Evolutionary conservation across 2,329 filamentous ascomycete species (phyloP).

Genomic region (Apiospora rasikravindrae): DNA sequence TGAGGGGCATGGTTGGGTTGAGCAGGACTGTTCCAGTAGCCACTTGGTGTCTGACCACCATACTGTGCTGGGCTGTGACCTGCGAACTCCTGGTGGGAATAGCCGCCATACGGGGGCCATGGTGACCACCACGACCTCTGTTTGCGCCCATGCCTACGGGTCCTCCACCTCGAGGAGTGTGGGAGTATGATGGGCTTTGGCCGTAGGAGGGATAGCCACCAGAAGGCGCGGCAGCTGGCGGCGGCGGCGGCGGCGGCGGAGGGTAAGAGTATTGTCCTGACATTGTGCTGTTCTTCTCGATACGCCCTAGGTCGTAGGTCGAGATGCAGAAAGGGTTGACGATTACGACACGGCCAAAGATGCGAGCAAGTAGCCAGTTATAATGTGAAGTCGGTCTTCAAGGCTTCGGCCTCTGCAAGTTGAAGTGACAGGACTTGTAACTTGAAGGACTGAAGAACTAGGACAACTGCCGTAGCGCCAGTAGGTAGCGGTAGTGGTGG

Average conservation of each 20-base stretch:
- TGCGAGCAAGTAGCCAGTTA: neutral
- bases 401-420: neutral
- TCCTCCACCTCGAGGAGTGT: constrained; percentile 29
- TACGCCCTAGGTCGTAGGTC: neutral
- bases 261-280: constrained; percentile 40
- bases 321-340: neutral
- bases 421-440: neutral
- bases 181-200: constrained; percentile 51
- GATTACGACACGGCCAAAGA: neutral
- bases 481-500: neutral
- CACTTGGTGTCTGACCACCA: constrained; percentile 33
- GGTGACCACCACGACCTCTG: constrained; percentile 27
- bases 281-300: constrained; percentile 20
- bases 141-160: constrained; percentile 27
- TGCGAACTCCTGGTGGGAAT: constrained; percentile 36
- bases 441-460: neutral
- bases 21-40: constrained; percentile 37
- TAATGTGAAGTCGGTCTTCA: neutral
- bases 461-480: neutral
- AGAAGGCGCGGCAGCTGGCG: constrained; percentile 32
- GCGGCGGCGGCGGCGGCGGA: constrained; percentile 35
- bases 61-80: constrained; percentile 29
- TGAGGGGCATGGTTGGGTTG: constrained; percentile 35
- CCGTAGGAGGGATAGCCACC: constrained; percentile 36
- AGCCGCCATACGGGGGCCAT: constrained; percentile 33